Conservation (phyloP, 169 alveolate species). For the Neospora caninum region DNA sequence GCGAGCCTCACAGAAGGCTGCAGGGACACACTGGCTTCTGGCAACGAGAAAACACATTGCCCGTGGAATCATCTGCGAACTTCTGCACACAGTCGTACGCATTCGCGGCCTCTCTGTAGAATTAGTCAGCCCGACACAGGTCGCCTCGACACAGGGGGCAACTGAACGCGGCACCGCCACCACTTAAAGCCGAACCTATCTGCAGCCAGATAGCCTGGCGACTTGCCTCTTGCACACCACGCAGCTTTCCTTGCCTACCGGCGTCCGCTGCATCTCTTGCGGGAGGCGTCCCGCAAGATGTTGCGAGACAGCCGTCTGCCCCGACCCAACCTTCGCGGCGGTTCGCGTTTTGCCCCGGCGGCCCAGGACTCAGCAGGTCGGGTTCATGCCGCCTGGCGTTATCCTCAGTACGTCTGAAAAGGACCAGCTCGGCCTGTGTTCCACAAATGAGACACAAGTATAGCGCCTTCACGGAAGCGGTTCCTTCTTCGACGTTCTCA, state of each 20-base stretch:
- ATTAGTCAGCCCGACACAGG: not conserved
- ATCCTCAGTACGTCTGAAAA: not conserved
- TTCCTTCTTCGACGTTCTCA: not conserved
- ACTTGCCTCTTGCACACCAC: not conserved
- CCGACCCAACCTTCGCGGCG: not conserved
- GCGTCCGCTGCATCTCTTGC: not conserved
- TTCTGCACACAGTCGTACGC: not conserved
- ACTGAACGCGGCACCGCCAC: not conserved
- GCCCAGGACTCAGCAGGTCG: not conserved
- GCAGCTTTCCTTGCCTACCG: too few relatives aligned
- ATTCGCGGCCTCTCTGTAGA: not conserved
- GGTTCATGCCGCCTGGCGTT: not conserved
- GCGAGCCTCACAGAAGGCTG: too few relatives aligned
- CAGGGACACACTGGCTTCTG: too few relatives aligned
- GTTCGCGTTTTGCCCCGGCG: not conserved
- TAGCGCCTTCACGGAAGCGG: not conserved
- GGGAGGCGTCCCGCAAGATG: not conserved
- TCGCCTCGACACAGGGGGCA: slow-evolving; percentile 5
- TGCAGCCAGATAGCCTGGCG: not conserved
- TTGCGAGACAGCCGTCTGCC: not conserved
- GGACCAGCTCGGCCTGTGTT: not conserved
- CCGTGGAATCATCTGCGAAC: too few relatives aligned
- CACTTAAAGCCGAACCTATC: not conserved
- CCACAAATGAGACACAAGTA: not conserved
- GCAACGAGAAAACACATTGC: too few relatives aligned